Evolutionary conservation across 176 grass and related monocot species (phyloP).

Genomic region (Aegilops tauschii): DNA sequence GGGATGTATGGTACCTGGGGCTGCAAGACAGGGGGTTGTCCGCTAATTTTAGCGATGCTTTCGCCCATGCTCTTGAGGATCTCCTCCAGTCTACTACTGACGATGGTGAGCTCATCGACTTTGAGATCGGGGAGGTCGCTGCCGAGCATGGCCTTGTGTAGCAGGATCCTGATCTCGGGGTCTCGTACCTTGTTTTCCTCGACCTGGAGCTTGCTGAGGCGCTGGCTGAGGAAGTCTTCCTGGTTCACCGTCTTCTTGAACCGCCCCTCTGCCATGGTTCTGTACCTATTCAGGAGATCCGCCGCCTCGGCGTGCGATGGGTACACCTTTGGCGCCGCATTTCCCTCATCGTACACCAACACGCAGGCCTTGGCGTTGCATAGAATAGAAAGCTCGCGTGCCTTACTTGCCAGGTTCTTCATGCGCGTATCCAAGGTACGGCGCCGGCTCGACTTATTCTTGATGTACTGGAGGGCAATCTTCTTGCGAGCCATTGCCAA

Average conservation of each 20-base stretch:
- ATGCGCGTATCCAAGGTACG: not conserved
- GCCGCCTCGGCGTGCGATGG: not conserved
- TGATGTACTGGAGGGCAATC: not conserved
- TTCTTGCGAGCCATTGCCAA: not conserved
- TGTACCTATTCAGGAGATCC: not conserved
- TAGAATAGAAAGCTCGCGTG: not conserved
- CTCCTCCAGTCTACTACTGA: not conserved
- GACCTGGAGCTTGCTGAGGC: not conserved
- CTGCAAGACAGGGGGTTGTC: not conserved
- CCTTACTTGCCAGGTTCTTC: not conserved
- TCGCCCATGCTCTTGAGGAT: not conserved
- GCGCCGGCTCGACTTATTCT: not conserved
- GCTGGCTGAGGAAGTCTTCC: not conserved
- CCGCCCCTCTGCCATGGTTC: not conserved
- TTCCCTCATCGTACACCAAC: not conserved
- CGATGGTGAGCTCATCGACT: not conserved
- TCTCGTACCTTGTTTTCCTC: not conserved
- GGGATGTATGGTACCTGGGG: not conserved
- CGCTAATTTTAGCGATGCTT: not conserved
- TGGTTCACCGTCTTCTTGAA: not conserved
- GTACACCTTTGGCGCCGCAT: not conserved
- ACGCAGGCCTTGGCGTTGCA: not conserved
- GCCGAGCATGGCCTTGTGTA: not conserved
- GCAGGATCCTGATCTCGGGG: not conserved
- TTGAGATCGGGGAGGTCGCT: not conserved